Percentiles rank a stretch among this genome's conserved stretches.
Evolutionary conservation across 73 alveolate species (phyloP).

Genomic region (Paramecium sexaurelia): DNA sequence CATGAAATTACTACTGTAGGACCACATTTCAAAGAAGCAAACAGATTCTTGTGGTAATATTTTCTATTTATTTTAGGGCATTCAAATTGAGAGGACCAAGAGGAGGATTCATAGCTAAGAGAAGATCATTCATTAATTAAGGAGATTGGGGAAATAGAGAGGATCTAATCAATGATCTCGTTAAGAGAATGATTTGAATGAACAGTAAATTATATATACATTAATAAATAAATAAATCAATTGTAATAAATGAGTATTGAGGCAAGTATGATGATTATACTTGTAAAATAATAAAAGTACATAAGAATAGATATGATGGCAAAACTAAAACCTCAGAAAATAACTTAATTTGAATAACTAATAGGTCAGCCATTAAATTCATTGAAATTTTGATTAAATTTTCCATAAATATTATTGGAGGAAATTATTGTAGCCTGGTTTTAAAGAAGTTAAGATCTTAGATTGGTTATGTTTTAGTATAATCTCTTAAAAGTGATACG

Average conservation of each 20-base stretch:
- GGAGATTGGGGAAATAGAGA: slow-evolving; percentile 99
- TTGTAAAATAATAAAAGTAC: background rate
- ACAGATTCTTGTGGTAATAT: slow-evolving; percentile 88
- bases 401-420: no score
- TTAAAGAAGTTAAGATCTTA: no score
- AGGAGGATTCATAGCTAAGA: slow-evolving; percentile 91
- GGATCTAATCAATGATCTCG: slow-evolving; percentile 88
- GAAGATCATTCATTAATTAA: slow-evolving; percentile 82
- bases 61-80: slow-evolving; percentile 51
- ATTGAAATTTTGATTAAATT: no score
- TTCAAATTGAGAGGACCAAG: slow-evolving; percentile 79
- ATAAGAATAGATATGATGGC: no score
- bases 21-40: slow-evolving; percentile 95
- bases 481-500: no score
- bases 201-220: background rate
- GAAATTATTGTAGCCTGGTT: no score
- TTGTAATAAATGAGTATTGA: background rate
- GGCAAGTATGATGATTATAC: background rate
- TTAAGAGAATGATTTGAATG: slow-evolving; percentile 86
- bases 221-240: background rate
- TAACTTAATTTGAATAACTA: no score
- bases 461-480: no score
- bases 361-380: no score
- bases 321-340: no score
- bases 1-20: slow-evolving; percentile 87